These are phyloP conservation scores for Russula compacta DNA, from an alignment of 768 basidiomycete species.

Conservation along the genomic window DNA sequence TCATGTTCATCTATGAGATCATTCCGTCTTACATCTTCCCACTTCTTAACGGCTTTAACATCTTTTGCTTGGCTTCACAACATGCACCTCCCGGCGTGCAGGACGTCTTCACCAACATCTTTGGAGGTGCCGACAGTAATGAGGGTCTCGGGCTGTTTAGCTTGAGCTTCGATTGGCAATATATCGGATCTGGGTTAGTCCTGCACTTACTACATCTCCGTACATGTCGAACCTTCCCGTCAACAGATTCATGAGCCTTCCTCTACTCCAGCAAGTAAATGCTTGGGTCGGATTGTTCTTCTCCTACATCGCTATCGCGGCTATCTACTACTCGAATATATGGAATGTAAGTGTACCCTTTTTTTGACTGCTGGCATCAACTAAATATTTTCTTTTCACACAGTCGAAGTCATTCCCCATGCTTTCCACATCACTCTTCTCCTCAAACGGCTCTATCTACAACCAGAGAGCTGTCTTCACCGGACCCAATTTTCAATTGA, in stretches of 20 bases:
- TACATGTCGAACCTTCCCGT: neutral
- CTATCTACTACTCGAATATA: conserved; percentile 52
- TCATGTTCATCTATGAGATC: conserved; percentile 46
- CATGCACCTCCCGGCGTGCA: conserved; percentile 34
- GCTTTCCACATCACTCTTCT: conserved; percentile 51
- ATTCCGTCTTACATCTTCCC: conserved; percentile 55
- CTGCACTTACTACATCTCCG: neutral
- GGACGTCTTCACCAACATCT: conserved; percentile 49
- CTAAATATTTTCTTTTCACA: conserved; percentile 4
- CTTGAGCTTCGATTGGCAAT: conserved; percentile 63
- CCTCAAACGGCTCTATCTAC: conserved; percentile 45
- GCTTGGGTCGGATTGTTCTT: conserved; percentile 46
- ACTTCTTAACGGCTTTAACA: conserved; percentile 48
- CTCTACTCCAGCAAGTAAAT: conserved; percentile 53
- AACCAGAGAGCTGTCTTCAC: conserved; percentile 44
- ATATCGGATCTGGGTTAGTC: conserved; percentile 38
- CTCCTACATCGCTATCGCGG: conserved; percentile 46
- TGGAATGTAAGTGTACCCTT: conserved; percentile 39
- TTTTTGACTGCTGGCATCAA: conserved; percentile 19
- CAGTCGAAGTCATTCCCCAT: conserved; percentile 49
- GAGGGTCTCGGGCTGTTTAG: conserved; percentile 57
- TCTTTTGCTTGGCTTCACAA: conserved; percentile 54
- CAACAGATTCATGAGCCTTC: conserved; percentile 38
- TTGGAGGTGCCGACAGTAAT: conserved; percentile 59
- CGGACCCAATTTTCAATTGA: conserved; percentile 40